Evolutionary conservation across 768 basidiomycete genomes (phyloP).

Genomic region (Jaapia argillacea): DNA sequence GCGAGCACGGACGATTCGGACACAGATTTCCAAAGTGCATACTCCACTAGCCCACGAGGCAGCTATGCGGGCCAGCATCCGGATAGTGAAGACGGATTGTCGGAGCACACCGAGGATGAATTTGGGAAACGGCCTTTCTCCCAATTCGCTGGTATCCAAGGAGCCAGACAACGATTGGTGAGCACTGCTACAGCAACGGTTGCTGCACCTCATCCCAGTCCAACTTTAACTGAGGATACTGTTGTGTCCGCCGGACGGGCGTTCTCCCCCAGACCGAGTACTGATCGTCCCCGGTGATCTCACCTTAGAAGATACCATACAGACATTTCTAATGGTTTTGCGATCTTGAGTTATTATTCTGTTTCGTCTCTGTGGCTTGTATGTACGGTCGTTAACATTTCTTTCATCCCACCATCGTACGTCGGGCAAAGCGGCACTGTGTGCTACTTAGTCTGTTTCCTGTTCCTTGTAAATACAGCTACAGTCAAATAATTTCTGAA

Average conservation of each 20-base stretch:
- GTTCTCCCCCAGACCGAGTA: no score
- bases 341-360: not conserved
- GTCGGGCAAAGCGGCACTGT: no score
- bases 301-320: no score
- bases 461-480: no score
- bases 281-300: no score
- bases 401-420: no score
- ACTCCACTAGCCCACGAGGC: constrained; percentile 62
- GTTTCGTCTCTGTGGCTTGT: not conserved
- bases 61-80: constrained; percentile 45
- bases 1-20: constrained; percentile 16
- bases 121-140: constrained; percentile 8
- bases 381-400: not conserved
- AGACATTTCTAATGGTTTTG: constrained; percentile 1
- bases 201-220: constrained; percentile 23
- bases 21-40: constrained; percentile 76
- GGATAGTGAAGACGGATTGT: constrained; percentile 7
- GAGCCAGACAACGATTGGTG: constrained; percentile 42
- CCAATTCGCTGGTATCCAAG: constrained; percentile 17
- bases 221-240: constrained; percentile 31
- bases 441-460: no score
- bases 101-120: constrained; percentile 14
- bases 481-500: no score
- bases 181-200: constrained; percentile 43
- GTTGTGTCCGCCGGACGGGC: constrained; percentile 6